Conservation (phyloP, 2,329 filamentous ascomycete genomes). For the Colletotrichum euphorbiae region DNA sequence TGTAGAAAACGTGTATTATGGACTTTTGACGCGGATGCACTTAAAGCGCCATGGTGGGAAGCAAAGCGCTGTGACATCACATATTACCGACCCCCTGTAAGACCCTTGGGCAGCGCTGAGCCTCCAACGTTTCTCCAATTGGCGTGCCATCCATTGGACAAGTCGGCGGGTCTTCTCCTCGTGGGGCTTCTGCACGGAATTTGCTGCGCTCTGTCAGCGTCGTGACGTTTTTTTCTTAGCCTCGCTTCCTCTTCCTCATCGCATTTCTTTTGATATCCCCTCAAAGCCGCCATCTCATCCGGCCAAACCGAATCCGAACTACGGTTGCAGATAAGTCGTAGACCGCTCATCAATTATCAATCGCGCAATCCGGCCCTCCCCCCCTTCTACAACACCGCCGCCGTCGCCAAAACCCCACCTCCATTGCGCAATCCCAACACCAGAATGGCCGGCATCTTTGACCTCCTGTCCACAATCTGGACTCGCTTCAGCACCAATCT, state of each 20-base stretch:
- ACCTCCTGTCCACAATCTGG: slow-evolving; percentile 29
- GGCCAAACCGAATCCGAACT: not conserved
- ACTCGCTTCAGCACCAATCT: slow-evolving; percentile 57
- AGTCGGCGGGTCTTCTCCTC: slow-evolving; percentile 9
- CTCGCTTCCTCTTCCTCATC: slow-evolving; percentile 12
- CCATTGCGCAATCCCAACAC: not conserved
- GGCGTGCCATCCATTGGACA: slow-evolving; percentile 21
- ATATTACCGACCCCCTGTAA: slow-evolving; percentile 8
- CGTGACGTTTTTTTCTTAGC: slow-evolving; percentile 27
- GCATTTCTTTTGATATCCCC: slow-evolving; percentile 19
- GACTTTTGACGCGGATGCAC: not conserved
- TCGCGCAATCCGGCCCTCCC: no score
- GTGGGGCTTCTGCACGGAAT: slow-evolving; percentile 34
- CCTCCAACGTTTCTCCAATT: slow-evolving; percentile 17
- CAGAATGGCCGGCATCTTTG: slow-evolving; percentile 30
- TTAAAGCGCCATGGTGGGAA: not conserved
- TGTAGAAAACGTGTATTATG: no score
- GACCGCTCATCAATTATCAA: not conserved
- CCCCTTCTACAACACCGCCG: not conserved
- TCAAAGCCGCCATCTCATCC: slow-evolving; percentile 16
- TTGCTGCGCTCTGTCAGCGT: slow-evolving; percentile 18
- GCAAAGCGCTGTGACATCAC: slow-evolving; percentile 28
- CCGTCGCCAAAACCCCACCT: not conserved
- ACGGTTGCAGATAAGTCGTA: not conserved
- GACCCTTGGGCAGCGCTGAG: slow-evolving; percentile 21